Evolutionary conservation across 176 grass and related monocot genomes (phyloP), one percentile per base, ranked within the genome.

Genomic region (maize (Zea mays)): DNA sequence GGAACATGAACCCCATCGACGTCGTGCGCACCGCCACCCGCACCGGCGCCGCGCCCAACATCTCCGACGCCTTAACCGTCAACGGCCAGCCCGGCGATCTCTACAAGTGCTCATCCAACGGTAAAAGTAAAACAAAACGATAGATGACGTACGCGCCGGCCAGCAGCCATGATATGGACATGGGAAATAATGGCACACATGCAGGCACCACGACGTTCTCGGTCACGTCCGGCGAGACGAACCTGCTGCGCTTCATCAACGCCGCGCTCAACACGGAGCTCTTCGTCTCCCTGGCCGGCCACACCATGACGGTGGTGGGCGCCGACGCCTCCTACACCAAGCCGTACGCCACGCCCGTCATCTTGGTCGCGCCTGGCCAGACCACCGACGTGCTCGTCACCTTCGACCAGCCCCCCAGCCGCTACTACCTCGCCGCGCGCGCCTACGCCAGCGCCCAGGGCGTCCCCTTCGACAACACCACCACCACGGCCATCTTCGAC

Each of bases 291-390:
- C 80, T 98, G 39, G 91, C 87, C 66, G 79, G 80, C 54, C 95
- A 98, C 85, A 83, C 71, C 66, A 98, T 98, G 95, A 98, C 95
- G 3, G 89, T 98, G 2, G 91, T 94, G 5, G 87, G 70, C 9
- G 85, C 85, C 10, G 95, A 98, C 75, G 95, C 95, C 21, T 94
- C 95, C 54, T 98, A 98, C 83, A 90, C 90, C n/a, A 98, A 94
- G 65, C 89, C 91, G 0, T 92, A 92, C 81, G 37, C 67, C 58
- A 85, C 95, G 6, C 82, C 87, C 0, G 81, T 92, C 10, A 49
- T 98, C 54, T 77, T 94, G 74, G 75, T 98, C 73, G 91, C 72
- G 3, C 95, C 95, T 1, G 91, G 95, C 7, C 95, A 98, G 87
- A 98, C 95, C 21, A 98, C 95, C 13, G 95, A 98, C 59, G 95